phyloP scores from a whole-genome alignment of 805 yeast species.

The Candida corydali region DNA sequence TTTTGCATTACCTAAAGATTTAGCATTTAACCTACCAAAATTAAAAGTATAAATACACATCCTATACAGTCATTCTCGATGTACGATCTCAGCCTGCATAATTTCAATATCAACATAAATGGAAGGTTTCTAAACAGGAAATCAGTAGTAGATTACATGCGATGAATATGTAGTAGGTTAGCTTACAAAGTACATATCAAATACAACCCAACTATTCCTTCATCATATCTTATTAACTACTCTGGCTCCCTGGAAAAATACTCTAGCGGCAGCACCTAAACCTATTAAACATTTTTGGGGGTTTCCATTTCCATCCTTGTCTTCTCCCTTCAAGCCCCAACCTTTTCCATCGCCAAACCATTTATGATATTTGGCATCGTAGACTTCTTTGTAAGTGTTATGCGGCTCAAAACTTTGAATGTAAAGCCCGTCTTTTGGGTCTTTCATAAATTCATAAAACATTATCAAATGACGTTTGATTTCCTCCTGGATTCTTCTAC shows the following conservation, averaged over 20 bases:
- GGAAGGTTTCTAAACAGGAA: no score
- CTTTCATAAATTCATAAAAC: slow-evolving; percentile 54
- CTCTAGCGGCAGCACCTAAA: slow-evolving; percentile 63
- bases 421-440: slow-evolving; percentile 56
- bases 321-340: slow-evolving; percentile 48
- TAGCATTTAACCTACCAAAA: slow-evolving; percentile 64
- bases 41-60: slow-evolving; percentile 44
- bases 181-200: no score
- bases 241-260: slow-evolving; percentile 65
- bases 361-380: slow-evolving; percentile 43
- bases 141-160: no score
- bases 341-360: slow-evolving; percentile 54
- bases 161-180: no score
- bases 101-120: no score
- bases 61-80: no score
- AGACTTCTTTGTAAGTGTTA: slow-evolving; percentile 46
- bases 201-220: background rate
- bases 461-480: slow-evolving; percentile 51
- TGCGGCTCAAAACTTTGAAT: slow-evolving; percentile 57
- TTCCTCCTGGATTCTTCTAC: slow-evolving; percentile 37
- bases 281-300: slow-evolving; percentile 57
- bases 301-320: slow-evolving; percentile 41
- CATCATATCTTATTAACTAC: slow-evolving; percentile 28
- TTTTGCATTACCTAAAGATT: slow-evolving; percentile 49
- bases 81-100: no score